Conservation (phyloP, 2,329 filamentous ascomycete genomes). For the Aspergillus brunneoviolaceus region DNA sequence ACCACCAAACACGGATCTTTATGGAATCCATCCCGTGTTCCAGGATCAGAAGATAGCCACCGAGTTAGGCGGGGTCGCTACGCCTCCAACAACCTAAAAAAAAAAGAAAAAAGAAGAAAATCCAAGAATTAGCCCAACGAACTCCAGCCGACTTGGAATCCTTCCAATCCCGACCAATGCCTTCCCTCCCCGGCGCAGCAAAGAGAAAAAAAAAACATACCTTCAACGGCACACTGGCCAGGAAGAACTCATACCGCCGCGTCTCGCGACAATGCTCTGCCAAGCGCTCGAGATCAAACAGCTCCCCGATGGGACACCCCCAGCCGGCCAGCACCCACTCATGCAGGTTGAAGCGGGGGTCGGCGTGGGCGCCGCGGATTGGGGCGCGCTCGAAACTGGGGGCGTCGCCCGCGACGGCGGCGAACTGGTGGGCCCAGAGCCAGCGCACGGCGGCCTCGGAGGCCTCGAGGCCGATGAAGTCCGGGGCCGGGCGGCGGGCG, state of each 20-base stretch:
- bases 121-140: too few species aligned
- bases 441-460: conserved; percentile 53
- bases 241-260: conserved; percentile 48
- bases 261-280: conserved; percentile 37
- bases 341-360: conserved; percentile 24
- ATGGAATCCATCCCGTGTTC: background rate
- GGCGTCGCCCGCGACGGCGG: conserved; percentile 58
- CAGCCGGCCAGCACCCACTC: conserved; percentile 46
- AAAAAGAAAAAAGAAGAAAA: background rate
- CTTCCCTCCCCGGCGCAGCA: too few species aligned
- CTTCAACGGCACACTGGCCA: conserved; percentile 51
- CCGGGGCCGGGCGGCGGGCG: conserved; percentile 25
- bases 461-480: conserved; percentile 49
- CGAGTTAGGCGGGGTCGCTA: conserved; percentile 48
- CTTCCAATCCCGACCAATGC: too few species aligned
- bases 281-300: conserved; percentile 47
- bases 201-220: conserved; percentile 18
- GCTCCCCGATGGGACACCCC: conserved; percentile 50
- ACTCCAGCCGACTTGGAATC: too few species aligned
- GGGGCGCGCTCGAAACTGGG: conserved; percentile 50
- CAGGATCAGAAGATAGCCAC: conserved; percentile 43
- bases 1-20: too few species aligned
- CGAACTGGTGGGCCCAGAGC: conserved; percentile 59
- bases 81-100: conserved; percentile 43
- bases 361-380: conserved; percentile 41